phyloP scores from a whole-genome alignment of 257 asterid species.

The Anisodus acutangulus region DNA sequence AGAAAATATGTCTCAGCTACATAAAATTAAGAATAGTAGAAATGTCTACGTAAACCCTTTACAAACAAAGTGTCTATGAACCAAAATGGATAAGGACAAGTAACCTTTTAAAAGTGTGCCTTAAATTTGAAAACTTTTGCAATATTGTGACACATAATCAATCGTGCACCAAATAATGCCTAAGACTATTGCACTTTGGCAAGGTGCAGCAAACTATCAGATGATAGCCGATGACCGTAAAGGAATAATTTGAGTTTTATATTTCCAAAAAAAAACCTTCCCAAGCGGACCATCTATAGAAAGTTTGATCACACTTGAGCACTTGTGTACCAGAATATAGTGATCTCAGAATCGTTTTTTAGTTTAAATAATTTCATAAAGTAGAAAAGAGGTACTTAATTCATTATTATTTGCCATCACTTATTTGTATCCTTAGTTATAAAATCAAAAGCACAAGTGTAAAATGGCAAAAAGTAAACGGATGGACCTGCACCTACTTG shows the following conservation, averaged over 20 bases:
- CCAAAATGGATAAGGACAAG: not conserved
- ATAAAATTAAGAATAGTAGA: not conserved
- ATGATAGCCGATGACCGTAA: not conserved
- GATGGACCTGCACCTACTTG: slow-evolving; percentile 12
- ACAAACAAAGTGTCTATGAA: not conserved
- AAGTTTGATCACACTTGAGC: not conserved
- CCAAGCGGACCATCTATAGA: slow-evolving; percentile 9
- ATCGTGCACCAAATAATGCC: slow-evolving; percentile 12
- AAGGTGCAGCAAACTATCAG: not conserved
- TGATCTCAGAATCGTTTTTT: not conserved
- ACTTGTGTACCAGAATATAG: not conserved
- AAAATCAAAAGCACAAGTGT: not conserved
- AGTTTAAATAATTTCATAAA: not conserved
- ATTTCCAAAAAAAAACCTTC: not conserved
- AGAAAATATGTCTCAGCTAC: not conserved
- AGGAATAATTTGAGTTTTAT: not conserved
- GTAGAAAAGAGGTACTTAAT: not conserved
- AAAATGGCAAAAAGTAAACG: not conserved
- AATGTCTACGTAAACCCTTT: not conserved
- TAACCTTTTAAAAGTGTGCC: not conserved
- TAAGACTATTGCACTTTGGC: not conserved
- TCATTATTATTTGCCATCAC: not conserved
- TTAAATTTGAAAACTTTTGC: not conserved
- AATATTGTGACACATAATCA: slow-evolving; percentile 3
- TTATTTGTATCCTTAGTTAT: not conserved